Evolutionary conservation across 2,329 filamentous ascomycete species (phyloP).

Genomic region (Cordyceps cateniannulata): DNA sequence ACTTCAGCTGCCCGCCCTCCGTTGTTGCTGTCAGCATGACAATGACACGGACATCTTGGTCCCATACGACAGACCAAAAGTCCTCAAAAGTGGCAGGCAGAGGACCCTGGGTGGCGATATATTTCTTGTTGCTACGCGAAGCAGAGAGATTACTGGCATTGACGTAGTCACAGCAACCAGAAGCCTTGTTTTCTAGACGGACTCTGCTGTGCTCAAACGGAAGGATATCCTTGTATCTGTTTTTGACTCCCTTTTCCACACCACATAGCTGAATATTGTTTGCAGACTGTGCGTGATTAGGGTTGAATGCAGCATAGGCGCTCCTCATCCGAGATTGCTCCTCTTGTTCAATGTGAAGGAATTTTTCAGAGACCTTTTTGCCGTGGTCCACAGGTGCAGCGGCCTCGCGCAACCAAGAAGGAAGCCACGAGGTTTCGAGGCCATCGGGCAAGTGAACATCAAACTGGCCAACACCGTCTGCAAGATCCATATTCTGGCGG

Average conservation of each 20-base stretch:
- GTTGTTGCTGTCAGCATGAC: constrained; percentile 95
- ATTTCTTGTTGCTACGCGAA: constrained; percentile 76
- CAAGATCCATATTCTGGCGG: constrained; percentile 90
- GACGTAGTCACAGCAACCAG: constrained; percentile 81
- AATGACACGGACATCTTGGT: constrained; percentile 88
- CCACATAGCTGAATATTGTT: constrained; percentile 69
- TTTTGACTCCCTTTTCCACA: constrained; percentile 91
- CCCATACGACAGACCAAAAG: constrained; percentile 97
- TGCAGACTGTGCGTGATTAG: constrained; percentile 24
- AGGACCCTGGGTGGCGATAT: constrained; percentile 93
- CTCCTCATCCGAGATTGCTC: constrained; percentile 93
- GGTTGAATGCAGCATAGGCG: constrained; percentile 50
- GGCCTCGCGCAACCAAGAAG: constrained; percentile 70
- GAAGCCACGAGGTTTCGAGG: constrained; percentile 50
- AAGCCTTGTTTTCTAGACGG: constrained; percentile 60
- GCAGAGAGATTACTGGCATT: constrained; percentile 86
- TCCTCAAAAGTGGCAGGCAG: constrained; percentile 93
- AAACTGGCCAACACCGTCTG: constrained; percentile 84
- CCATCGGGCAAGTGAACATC: constrained; percentile 43
- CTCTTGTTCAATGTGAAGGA: constrained; percentile 73
- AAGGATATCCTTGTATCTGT: constrained; percentile 95
- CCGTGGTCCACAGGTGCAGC: constrained; percentile 64
- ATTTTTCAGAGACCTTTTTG: constrained; percentile 73
- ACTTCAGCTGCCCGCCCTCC: constrained; percentile 90
- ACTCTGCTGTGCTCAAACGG: constrained; percentile 93